Base-by-base conservation (phyloP, 2,329 filamentous ascomycete genomes). In the Thermothelomyces thermophilus region DNA sequence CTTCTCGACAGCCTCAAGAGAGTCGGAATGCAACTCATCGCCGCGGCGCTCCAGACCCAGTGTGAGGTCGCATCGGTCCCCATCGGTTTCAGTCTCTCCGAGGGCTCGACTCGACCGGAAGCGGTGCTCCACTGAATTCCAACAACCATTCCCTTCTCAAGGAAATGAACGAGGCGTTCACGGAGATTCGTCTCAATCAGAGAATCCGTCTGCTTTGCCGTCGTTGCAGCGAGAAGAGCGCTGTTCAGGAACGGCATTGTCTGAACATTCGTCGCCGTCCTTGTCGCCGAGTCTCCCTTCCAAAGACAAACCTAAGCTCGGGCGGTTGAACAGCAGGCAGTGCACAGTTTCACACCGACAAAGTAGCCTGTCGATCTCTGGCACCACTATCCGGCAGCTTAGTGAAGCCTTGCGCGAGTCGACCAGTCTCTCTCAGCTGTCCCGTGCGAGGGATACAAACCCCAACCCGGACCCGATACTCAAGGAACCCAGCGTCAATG, bases 401-500 rank as follows among this genome's bases (percentile, higher is more conserved):
- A 41, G 19, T 13, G 30, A 46, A 20, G 24, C 47, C 2, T 48
- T 56, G n/a, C 55, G 47, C 44, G 60, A 51, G 41, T 46, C 46
- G 14, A 52, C 31, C 41, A 56, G 54, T 37, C 22, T 54, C 17
- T 54, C 58, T 2, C 49, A 33, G 9, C 46, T 57, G 14, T 60
- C 64, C 1, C 56, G 62, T 2, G 67, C 66, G 9, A 53, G 56
- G 30, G 55, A 49, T 42, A 62, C 64, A 2, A 60, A 63, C 16
- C 57, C 64, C 2, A 60, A 63, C 16, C 57, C 61, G 24, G 67
- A 66, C 47, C 61, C 65, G 1, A 66, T 70, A 1, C 67, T 80
- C 3, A 66, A 67, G 40, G 77, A 80, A 56, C 77, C 77, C 5
- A 72, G 71, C 33, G 64, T 80, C 19, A 68, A 71, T 16, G 77